Conservation (phyloP, 345 rosid genomes). For the Hibiscus syriacus region DNA sequence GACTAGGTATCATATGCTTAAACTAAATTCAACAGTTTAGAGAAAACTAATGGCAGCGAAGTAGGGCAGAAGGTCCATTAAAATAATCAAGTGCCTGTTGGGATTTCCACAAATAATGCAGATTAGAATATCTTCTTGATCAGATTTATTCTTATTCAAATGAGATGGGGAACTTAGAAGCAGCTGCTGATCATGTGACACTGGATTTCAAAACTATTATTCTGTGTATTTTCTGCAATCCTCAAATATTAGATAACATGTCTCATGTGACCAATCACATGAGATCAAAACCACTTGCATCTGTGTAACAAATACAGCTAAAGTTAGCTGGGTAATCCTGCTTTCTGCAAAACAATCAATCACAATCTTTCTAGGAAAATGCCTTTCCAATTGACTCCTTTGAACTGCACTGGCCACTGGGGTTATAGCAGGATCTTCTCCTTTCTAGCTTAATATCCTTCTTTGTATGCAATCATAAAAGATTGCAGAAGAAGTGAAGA, state of each 20-base stretch:
- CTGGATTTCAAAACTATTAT: constrained; percentile 4
- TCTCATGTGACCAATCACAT: constrained; percentile 21
- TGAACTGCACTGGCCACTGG: neutral
- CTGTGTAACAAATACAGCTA: neutral
- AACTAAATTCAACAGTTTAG: neutral
- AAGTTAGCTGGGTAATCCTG: neutral
- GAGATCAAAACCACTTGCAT: constrained; percentile 10
- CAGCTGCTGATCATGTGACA: constrained; percentile 14
- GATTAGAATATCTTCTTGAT: neutral
- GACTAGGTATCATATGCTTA: neutral
- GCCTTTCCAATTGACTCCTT: constrained; percentile 4
- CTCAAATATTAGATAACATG: constrained; percentile 11
- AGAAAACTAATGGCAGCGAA: constrained; percentile 4
- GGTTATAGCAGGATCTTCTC: constrained; percentile 10
- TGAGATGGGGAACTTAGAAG: constrained; percentile 15
- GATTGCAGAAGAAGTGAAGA: no score
- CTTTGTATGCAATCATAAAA: no score
- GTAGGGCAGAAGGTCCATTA: neutral
- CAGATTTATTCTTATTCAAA: neutral
- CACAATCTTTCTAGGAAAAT: constrained; percentile 17
- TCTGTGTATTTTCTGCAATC: constrained; percentile 15
- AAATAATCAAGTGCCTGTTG: constrained; percentile 9
- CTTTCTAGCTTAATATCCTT: no score
- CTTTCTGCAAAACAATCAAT: constrained; percentile 13
- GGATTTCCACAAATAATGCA: constrained; percentile 12